Percentiles rank a stretch among this genome's conserved stretches.
phyloP scores from a whole-genome alignment of 2,329 filamentous ascomycete genomes.

The Neofusicoccum umdonicola region DNA sequence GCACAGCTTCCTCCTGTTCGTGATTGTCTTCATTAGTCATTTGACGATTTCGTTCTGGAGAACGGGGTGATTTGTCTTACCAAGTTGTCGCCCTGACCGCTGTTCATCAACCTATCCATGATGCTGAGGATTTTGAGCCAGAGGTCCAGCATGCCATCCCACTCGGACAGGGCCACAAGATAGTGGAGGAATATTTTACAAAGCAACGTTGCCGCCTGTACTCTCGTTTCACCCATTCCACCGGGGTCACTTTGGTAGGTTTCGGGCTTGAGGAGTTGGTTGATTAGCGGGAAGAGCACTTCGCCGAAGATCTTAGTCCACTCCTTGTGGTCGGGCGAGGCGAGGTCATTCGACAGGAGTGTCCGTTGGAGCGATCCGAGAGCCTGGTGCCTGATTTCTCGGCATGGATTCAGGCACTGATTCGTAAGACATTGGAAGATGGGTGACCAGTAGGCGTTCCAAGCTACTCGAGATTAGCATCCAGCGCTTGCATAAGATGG shows the following conservation, averaged over 20 bases:
- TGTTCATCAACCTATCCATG: slow-evolving; percentile 95
- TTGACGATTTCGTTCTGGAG: neutral
- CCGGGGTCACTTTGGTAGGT: slow-evolving; percentile 86
- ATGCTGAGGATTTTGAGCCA: slow-evolving; percentile 92
- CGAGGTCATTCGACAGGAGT: slow-evolving; percentile 79
- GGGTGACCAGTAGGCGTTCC: slow-evolving; percentile 96
- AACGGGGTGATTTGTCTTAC: slow-evolving; percentile 53
- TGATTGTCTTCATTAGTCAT: neutral
- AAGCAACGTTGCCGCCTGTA: slow-evolving; percentile 84
- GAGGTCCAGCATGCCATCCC: slow-evolving; percentile 84
- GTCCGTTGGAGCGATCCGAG: slow-evolving; percentile 83
- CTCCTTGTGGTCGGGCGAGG: slow-evolving; percentile 78
- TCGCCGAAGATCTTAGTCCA: slow-evolving; percentile 96
- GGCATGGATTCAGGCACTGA: slow-evolving; percentile 92
- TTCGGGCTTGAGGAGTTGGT: slow-evolving; percentile 85
- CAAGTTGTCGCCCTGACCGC: slow-evolving; percentile 83
- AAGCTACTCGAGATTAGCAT: slow-evolving; percentile 56
- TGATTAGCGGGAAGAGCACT: slow-evolving; percentile 88
- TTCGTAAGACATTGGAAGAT: slow-evolving; percentile 85
- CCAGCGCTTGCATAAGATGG: neutral
- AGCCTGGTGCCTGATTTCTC: slow-evolving; percentile 86
- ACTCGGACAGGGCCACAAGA: slow-evolving; percentile 76
- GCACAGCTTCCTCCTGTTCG: slow-evolving; percentile 82
- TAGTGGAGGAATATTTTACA: slow-evolving; percentile 97
- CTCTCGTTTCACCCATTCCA: slow-evolving; percentile 93